These are phyloP conservation scores for Globisporangium okanoganense DNA, from an alignment of 352 stramenopile species.

Conservation along the genomic window DNA sequence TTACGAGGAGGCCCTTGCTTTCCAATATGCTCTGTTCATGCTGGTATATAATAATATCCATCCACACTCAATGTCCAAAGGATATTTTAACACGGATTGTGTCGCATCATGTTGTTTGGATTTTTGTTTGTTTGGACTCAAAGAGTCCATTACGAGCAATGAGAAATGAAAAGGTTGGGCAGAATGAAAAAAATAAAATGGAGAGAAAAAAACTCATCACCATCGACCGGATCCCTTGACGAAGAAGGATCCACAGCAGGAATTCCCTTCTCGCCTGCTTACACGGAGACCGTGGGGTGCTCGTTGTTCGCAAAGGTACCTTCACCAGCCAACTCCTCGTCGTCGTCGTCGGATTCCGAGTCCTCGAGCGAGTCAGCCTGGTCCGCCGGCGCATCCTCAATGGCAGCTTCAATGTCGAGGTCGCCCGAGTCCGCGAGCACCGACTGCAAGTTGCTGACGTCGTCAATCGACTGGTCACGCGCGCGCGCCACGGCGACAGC, in stretches of 20 bases:
- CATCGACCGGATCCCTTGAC: neutral
- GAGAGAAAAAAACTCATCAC: slow-evolving; percentile 8
- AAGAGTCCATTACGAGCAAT: slow-evolving; percentile 7
- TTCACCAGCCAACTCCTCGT: slow-evolving; percentile 37
- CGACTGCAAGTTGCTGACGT: slow-evolving; percentile 30
- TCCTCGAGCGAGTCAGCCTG: slow-evolving; percentile 36
- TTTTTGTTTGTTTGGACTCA: neutral
- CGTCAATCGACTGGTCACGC: slow-evolving; percentile 18
- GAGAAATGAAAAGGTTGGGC: neutral
- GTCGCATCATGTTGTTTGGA: neutral
- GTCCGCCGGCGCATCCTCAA: slow-evolving; percentile 33
- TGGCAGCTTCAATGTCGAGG: slow-evolving; percentile 50
- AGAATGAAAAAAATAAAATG: slow-evolving; percentile 8
- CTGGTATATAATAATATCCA: too few relatives aligned
- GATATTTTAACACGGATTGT: neutral
- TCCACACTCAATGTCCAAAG: too few relatives aligned
- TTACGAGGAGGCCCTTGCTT: neutral
- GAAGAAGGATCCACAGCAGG: neutral
- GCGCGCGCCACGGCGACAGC: slow-evolving; percentile 41
- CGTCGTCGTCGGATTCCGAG: slow-evolving; percentile 48
- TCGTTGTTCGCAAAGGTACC: slow-evolving; percentile 53
- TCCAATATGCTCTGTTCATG: neutral
- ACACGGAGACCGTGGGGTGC: slow-evolving; percentile 27
- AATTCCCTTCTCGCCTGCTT: neutral
- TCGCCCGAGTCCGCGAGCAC: slow-evolving; percentile 43